A percentile compares a stretch with the other conserved stretches of the same genome.
Evolutionary conservation across 305 asterid species (phyloP).

Genomic region (Fraxinus baroniana): DNA sequence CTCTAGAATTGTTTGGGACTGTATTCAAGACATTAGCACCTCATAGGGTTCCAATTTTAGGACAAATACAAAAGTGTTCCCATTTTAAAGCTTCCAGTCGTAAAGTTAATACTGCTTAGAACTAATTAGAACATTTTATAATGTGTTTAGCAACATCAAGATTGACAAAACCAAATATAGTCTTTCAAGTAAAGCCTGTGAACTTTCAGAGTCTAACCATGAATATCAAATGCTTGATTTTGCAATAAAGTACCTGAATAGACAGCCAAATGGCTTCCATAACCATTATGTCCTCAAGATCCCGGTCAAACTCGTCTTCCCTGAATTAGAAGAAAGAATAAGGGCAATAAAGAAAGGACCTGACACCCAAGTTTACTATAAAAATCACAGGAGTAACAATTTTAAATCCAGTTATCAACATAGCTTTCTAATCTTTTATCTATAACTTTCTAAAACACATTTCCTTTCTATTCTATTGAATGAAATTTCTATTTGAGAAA

Average conservation of each 20-base stretch:
- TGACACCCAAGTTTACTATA: neutral
- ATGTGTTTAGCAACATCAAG: neutral
- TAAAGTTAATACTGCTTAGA: neutral
- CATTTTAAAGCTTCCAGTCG: neutral
- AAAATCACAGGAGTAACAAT: constrained; percentile 7
- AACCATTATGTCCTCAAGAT: constrained; percentile 97
- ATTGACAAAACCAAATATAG: neutral
- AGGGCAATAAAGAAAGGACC: constrained; percentile 15
- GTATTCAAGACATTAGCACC: neutral
- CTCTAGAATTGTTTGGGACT: neutral
- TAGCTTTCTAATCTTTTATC: neutral
- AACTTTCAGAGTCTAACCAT: neutral
- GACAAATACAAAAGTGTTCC: neutral
- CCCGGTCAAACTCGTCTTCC: constrained; percentile 88
- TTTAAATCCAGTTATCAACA: neutral
- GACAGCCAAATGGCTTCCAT: constrained; percentile 98
- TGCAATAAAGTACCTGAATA: constrained; percentile 64
- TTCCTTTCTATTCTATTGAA: neutral
- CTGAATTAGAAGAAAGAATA: constrained; percentile 40
- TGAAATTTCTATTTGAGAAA: neutral
- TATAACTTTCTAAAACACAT: neutral
- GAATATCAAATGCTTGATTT: neutral
- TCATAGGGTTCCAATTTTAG: neutral
- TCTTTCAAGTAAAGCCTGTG: constrained; percentile 9
- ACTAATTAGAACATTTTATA: neutral